Base-by-base conservation (phyloP, 805 yeast species). In the Zygoascus tannicola region DNA sequence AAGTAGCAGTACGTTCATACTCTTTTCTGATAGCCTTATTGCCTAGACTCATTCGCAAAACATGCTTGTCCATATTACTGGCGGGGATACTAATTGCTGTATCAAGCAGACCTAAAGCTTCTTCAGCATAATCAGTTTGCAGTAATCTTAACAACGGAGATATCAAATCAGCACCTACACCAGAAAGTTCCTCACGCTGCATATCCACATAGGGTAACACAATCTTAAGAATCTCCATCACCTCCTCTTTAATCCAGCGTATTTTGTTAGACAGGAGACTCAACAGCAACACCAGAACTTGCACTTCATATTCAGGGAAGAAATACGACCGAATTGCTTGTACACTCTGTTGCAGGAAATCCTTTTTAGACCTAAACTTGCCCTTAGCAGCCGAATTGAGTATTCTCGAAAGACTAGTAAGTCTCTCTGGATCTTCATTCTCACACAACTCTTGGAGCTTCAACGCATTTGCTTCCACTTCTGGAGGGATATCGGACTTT, bases 161-260 rank as follows among this genome's bases (percentile, higher is more conserved):
- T 4, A 92, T 85, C 43, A 92, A 67, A 57, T 92, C 98, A 0
- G 98, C 97, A 3, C 98, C 98, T 32, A 86, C 81, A 1, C 95
- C 94, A 22, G 75, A 71, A 57, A 87, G 87, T 54, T 82, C 94
- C 16, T 81, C 85, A 32, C 81, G 67, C 37, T 76, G 78, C 43
- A 88, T 66, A 56, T 92, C 88, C 14, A 87, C 80, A 47, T 75
- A 68, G 1, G 95, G 88, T 49, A 94, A 73, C 5, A 92, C 60
- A 39, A 78, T 75, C 54, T 81, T 80, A 50, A 92, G 69, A 1
- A 87, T 63, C 41, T 77, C 81, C 76, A 94, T 71, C 0, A 92
- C 76, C 59, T 90, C 95, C 8, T 72, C 56, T 51, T 85, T 82
- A 2, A 94, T 78, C 94, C 95, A 87, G 1, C 73, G 68, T 1